These are phyloP conservation scores for Penicillium sclerotiorum DNA, from an alignment of 2,329 filamentous ascomycete species.

Conservation along the genomic window DNA sequence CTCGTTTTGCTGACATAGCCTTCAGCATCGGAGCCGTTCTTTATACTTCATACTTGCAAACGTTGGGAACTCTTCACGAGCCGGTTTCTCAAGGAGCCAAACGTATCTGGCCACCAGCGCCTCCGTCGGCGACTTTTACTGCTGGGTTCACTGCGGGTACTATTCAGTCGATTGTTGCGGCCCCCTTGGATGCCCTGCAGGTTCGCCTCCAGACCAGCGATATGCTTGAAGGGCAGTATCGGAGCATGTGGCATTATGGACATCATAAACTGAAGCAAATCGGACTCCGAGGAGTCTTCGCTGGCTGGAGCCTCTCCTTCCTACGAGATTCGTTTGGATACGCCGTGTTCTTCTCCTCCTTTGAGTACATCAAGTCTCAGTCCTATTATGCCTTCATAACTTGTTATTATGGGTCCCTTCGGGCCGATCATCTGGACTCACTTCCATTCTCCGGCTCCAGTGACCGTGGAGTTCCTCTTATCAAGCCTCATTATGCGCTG, in stretches of 20 bases:
- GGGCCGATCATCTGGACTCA: conserved; percentile 29
- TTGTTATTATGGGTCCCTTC: conserved; percentile 57
- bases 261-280: conserved; percentile 61
- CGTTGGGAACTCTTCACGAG: conserved; percentile 59
- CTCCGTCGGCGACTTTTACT: conserved; percentile 56
- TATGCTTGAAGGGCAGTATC: conserved; percentile 61
- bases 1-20: background rate
- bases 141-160: conserved; percentile 63
- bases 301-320: conserved; percentile 63
- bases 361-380: conserved; percentile 66
- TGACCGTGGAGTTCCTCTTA: conserved; percentile 46
- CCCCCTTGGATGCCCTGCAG: conserved; percentile 65
- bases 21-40: conserved; percentile 61
- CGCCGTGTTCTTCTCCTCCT: conserved; percentile 64
- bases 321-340: conserved; percentile 63
- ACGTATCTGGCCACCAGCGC: conserved; percentile 62
- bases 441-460: conserved; percentile 30
- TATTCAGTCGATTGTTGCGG: conserved; percentile 63
- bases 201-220: conserved; percentile 63
- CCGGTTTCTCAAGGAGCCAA: conserved; percentile 60
- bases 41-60: conserved; percentile 66
- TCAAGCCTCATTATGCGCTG: conserved; percentile 64
- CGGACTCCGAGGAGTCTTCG: conserved; percentile 63
- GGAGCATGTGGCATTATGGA: conserved; percentile 66
- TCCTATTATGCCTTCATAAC: conserved; percentile 63